Evolutionary conservation across 2,329 filamentous ascomycete species (phyloP), one percentile per base, ranked within the genome.

Genomic region (Trichoderma breve): DNA sequence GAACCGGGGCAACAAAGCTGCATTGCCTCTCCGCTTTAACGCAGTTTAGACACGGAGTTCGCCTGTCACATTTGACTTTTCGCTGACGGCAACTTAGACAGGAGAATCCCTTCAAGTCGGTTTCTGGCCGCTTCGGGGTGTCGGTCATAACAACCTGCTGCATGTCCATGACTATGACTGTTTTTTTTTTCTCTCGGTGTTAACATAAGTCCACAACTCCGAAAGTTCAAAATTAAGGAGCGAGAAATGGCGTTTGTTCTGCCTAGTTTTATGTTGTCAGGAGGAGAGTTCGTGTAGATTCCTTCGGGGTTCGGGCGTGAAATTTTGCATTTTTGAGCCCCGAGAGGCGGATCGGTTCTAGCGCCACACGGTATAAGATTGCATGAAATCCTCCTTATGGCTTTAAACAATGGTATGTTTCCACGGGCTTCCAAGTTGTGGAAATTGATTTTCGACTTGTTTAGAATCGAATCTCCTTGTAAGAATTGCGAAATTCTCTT

Each of bases 11-110:
- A 12, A 69, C 11, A 2, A 69, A 69, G 26, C 28, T 43, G 34
- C 65, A 69, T 47, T n/a, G 26, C n/a, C 26, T 58, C 36, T 61
- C 65, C 6, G 65, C 55, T 28, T 61, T 69, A 2, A 21, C 30
- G 51, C 65, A 69, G n/a, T 69, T 60, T 2, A 39, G 15, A 34
- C 65, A 69, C 1, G 65, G 65, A 8, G 65, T 36, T 7, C 36
- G 65, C 14, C 65, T 36, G 28, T 69, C 65, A 24, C 65, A 69
- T 61, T 43, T 69, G 12, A 69, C 36, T 24, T 69, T 69, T 5
- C 65, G 65, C 36, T 69, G 65, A 4, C 65, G 36, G 43, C 65
- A 69, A 21, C 51, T 69, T 24, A 69, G 32, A 43, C 65, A 69
- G 7, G 65, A 60, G 65, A 60, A 69, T n/a, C 34, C n/a, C 12